Conservation (phyloP, 345 rosid species). For the Lepidium didymum region DNA sequence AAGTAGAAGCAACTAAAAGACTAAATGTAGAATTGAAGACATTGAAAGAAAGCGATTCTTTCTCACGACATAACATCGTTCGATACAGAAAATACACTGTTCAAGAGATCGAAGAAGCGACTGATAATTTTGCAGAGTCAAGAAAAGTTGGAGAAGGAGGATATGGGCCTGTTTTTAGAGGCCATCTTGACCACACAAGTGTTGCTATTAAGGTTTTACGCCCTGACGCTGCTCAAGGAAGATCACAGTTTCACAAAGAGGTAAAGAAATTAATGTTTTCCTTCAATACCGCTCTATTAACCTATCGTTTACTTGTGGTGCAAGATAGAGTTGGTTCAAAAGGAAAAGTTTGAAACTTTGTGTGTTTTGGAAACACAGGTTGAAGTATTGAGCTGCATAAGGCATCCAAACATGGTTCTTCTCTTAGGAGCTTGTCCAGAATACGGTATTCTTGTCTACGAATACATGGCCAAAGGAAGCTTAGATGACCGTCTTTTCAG, state of each 20-base stretch:
- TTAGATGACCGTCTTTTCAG: conserved; percentile 70
- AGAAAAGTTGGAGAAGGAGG: conserved; percentile 95
- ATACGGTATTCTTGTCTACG: conserved; percentile 79
- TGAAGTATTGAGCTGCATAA: conserved; percentile 78
- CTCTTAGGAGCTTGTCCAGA: conserved; percentile 95
- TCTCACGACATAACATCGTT: conserved; percentile 25
- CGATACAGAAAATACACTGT: conserved; percentile 65
- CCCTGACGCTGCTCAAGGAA: conserved; percentile 94
- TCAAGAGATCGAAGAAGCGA: conserved; percentile 74
- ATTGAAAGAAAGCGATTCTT: conserved; percentile 35
- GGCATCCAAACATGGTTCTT: conserved; percentile 98
- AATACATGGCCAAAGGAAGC: conserved; percentile 89
- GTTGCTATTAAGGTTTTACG: conserved; percentile 87
- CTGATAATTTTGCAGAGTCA: conserved; percentile 39
- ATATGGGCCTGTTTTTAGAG: conserved; percentile 84
- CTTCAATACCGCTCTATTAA: neutral
- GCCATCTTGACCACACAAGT: conserved; percentile 76
- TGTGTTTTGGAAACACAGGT: conserved; percentile 38
- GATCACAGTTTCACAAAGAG: conserved; percentile 83
- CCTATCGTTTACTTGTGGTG: neutral
- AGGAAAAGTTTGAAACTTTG: neutral
- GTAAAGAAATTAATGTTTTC: conserved; percentile 24
- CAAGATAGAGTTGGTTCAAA: neutral
- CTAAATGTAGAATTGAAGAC: conserved; percentile 37
- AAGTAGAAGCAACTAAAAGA: conserved; percentile 50